Percentiles rank a stretch among this genome's conserved stretches.
Evolutionary conservation across 208 protist genomes (phyloP).

Genomic region (Hexamita inflata): DNA sequence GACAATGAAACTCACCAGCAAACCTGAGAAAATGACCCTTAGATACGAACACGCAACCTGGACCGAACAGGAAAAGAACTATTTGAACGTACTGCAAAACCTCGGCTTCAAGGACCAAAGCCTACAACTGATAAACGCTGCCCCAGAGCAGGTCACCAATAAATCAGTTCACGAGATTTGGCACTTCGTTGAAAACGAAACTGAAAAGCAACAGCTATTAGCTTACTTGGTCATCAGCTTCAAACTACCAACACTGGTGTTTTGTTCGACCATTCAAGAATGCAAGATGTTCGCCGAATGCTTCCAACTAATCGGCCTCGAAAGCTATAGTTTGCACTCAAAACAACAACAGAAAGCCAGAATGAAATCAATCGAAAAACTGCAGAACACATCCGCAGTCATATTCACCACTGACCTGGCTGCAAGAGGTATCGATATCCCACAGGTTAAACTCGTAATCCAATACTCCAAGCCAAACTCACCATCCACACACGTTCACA

Average conservation of each 20-base stretch:
- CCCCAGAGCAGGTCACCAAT: conserved; percentile 6
- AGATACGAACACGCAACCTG: neutral
- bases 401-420: neutral
- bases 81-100: conserved; percentile 2
- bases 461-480: neutral
- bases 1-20: neutral
- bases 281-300: neutral
- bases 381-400: neutral
- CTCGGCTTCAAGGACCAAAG: neutral
- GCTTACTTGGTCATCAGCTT: neutral
- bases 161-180: conserved; percentile 1
- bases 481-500: neutral
- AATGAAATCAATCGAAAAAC: neutral
- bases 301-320: neutral
- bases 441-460: neutral
- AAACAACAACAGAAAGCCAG: neutral
- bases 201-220: neutral
- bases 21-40: neutral
- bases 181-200: neutral
- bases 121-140: neutral
- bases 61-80: neutral
- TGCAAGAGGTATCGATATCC: conserved; percentile 24
- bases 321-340: neutral
- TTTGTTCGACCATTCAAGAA: neutral
- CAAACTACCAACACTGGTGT: neutral